Percentiles rank a stretch among this genome's conserved stretches.
These are phyloP conservation scores for Diutina neorugosa DNA, from an alignment of 1,139 yeast species.

Conservation along the genomic window DNA sequence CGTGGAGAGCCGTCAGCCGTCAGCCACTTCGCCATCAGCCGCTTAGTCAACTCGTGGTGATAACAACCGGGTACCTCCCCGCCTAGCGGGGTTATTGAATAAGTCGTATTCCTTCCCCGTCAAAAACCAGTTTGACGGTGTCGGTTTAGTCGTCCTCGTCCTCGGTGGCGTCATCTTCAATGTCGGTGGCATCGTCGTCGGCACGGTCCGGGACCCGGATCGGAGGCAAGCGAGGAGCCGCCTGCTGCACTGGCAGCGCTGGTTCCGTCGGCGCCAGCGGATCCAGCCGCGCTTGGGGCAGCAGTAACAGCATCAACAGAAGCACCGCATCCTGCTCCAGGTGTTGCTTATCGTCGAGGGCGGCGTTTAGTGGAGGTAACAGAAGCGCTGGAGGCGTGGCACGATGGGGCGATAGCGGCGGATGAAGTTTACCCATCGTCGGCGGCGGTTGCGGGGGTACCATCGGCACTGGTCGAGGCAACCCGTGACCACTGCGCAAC, in stretches of 20 bases:
- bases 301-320: neutral
- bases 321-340: slow-evolving; percentile 4
- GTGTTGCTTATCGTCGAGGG: neutral
- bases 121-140: neutral
- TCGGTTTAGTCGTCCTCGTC: neutral
- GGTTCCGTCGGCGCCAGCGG: neutral
- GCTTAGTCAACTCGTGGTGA: neutral
- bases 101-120: too few species aligned
- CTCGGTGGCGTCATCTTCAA: slow-evolving; percentile 2
- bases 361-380: neutral
- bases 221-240: neutral
- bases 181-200: slow-evolving; percentile 4
- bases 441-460: neutral
- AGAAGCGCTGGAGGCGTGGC: neutral
- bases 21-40: too few species aligned
- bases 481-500: slow-evolving; percentile 1
- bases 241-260: neutral
- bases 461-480: neutral
- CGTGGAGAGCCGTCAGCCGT: too few species aligned
- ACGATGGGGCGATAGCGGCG: neutral
- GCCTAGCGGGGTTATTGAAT: too few species aligned
- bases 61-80: too few species aligned
- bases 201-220: neutral
- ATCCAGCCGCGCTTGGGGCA: neutral
- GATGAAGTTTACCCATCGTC: neutral